Base-by-base conservation (phyloP, 768 basidiomycete species). In the Suillus ampliporus region DNA sequence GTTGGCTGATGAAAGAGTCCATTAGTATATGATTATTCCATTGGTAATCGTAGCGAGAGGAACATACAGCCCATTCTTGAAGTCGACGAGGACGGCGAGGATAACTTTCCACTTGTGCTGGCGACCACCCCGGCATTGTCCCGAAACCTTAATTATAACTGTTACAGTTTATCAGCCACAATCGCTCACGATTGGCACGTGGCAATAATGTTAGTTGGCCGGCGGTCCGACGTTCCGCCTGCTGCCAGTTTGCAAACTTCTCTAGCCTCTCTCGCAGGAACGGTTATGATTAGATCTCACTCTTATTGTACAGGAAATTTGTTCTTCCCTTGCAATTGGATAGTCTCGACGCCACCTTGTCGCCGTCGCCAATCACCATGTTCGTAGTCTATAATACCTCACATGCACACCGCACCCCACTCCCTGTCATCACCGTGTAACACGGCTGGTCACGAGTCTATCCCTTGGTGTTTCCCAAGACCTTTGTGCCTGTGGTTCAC, bases 21-120 rank as follows among this genome's bases (percentile, higher is more conserved):
- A 28, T 56, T 28, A 56, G 54, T 56, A 40, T 17, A 56, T 41
- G 17, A 7, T 26, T 54, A 11, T 19, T 56, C 17, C 17, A 28
- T 11, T 56, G 9, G 11, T 40, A 37, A 40, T 38, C 23, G 19
- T n/a, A 48, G 61, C 63, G 63, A 62, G 63, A 61, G 59, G 74
- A 71, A 90, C 91, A 72, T 86, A 90, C 91, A 92, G 86, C 91
- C 91, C 91, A 92, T 92, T 83, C 81, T 89, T 82, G 83, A 79
- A 74, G 86, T 83, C 81, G 82, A 78, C 72, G 71, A 74, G 76
- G 82, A 82, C 79, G 81, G 75, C 80, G 75, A 74, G 75, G 60
- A 63, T 62, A 65, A 68, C 60, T 58, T 61, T 59, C 1, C 34
- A 67, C 54, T n/a, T 21, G 1, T 59, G 61, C 60, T 67, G 64